A percentile compares a stretch with the other conserved stretches of the same genome.
Conservation (phyloP, 805 yeast genomes). For the Wickerhamomyces bisporus region DNA sequence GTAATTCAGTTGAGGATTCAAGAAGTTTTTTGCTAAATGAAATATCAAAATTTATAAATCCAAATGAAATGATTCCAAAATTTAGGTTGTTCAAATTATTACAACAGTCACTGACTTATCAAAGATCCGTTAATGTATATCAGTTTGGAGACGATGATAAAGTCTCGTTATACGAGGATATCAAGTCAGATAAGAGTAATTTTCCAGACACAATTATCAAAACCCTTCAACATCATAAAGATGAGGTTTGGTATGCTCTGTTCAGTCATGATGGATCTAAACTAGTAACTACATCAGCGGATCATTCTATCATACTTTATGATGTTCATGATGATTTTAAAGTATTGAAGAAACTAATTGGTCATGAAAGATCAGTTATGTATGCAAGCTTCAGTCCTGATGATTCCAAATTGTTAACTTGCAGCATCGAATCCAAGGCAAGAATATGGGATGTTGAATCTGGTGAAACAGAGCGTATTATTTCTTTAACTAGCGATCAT, state of each 20-base stretch:
- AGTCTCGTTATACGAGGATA: conserved; percentile 32
- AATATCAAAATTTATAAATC: conserved; percentile 42
- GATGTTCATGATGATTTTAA: conserved; percentile 48
- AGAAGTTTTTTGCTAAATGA: conserved; percentile 36
- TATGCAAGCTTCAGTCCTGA: conserved; percentile 74
- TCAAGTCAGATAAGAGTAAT: conserved; percentile 24
- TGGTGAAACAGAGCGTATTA: conserved; percentile 25
- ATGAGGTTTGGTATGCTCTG: conserved; percentile 81
- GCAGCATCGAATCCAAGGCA: conserved; percentile 67
- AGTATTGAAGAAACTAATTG: conserved; percentile 33
- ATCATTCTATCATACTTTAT: conserved; percentile 58
- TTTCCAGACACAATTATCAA: conserved; percentile 47
- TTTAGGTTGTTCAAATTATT: conserved; percentile 45
- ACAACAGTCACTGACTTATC: conserved; percentile 45
- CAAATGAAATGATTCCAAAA: conserved; percentile 49
- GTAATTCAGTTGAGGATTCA: conserved; percentile 26
- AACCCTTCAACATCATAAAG: conserved; percentile 47
- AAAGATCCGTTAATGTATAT: conserved; percentile 32
- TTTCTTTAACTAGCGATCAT: conserved; percentile 20
- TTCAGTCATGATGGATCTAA: conserved; percentile 74
- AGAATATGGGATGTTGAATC: conserved; percentile 59
- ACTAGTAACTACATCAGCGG: conserved; percentile 74
- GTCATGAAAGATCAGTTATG: conserved; percentile 50
- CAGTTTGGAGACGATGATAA: conserved; percentile 26
- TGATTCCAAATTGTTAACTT: conserved; percentile 59